phyloP scores from a whole-genome alignment of 768 basidiomycete species.

The Pholiota microspora region DNA sequence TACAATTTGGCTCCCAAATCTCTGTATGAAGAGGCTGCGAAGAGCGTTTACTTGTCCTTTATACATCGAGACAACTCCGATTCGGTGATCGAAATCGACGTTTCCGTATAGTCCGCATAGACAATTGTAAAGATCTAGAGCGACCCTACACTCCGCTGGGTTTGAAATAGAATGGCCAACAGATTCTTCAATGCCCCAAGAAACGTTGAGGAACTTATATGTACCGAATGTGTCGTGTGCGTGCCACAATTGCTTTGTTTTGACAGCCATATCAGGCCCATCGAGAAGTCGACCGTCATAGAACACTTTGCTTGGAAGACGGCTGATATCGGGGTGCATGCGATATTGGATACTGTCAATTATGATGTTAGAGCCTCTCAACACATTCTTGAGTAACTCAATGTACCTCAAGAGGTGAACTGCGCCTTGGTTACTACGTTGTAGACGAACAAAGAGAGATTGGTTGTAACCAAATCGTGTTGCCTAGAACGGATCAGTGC shows the following conservation, averaged over 20 bases:
- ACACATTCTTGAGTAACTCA: not conserved
- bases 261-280: slow-evolving; percentile 83
- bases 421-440: slow-evolving; percentile 73
- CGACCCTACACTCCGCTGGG: slow-evolving; percentile 66
- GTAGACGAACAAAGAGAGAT: slow-evolving; percentile 89
- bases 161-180: slow-evolving; percentile 76
- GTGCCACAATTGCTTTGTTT: slow-evolving; percentile 90
- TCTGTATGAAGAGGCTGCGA: slow-evolving; percentile 60
- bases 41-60: slow-evolving; percentile 84
- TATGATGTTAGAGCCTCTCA: not conserved
- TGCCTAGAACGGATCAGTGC: slow-evolving; percentile 41
- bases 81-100: slow-evolving; percentile 39
- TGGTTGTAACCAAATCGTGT: slow-evolving; percentile 78
- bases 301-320: slow-evolving; percentile 84
- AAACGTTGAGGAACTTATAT: slow-evolving; percentile 88
- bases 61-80: slow-evolving; percentile 89
- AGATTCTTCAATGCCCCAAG: slow-evolving; percentile 63
- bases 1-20: slow-evolving; percentile 71
- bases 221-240: slow-evolving; percentile 69
- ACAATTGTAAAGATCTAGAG: slow-evolving; percentile 73
- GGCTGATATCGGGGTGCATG: slow-evolving; percentile 97
- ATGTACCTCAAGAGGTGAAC: slow-evolving; percentile 87
- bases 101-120: slow-evolving; percentile 61
- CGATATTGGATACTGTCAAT: slow-evolving; percentile 92
- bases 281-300: slow-evolving; percentile 79